phyloP scores from a whole-genome alignment of 176 grass and related monocot species.

The Musa schizocarpa region DNA sequence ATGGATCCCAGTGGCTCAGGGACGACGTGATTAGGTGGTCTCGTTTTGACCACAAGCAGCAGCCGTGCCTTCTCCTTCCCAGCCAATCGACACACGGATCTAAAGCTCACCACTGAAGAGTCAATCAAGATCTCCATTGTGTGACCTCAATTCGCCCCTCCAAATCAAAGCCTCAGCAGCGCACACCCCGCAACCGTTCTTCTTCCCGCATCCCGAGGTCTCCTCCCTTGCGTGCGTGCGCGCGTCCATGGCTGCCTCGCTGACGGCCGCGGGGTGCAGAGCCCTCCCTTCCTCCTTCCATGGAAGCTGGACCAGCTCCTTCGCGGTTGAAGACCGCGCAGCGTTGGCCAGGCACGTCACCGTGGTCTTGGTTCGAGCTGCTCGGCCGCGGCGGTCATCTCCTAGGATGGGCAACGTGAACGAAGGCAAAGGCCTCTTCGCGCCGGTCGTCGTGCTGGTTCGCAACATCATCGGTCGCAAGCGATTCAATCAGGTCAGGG shows the following conservation, averaged over 20 bases:
- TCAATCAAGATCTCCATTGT: constrained; percentile 15
- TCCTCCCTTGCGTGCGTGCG: neutral
- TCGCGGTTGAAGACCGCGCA: constrained; percentile 24
- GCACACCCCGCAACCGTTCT: neutral
- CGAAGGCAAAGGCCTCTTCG: constrained; percentile 86
- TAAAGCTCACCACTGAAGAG: constrained; percentile 8
- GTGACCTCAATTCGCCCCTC: constrained; percentile 14
- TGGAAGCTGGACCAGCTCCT: constrained; percentile 44
- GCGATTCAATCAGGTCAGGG: constrained; percentile 89
- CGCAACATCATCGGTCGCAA: constrained; percentile 78
- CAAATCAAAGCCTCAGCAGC: neutral
- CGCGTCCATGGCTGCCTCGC: constrained; percentile 21
- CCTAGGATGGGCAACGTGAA: constrained; percentile 88
- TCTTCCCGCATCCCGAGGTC: neutral
- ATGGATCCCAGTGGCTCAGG: no score
- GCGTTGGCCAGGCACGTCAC: constrained; percentile 21
- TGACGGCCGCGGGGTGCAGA: neutral
- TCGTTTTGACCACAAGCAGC: no score
- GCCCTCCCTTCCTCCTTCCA: neutral
- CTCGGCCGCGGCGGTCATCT: constrained; percentile 27
- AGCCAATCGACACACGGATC: constrained; percentile 6
- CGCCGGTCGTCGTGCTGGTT: constrained; percentile 53
- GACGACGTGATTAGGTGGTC: no score
- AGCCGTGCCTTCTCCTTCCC: neutral
- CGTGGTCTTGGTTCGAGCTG: constrained; percentile 8